Percentiles rank a stretch among this genome's conserved stretches.
Conservation (phyloP, 2,329 filamentous ascomycete genomes). For the Ambrosiella xylebori region DNA sequence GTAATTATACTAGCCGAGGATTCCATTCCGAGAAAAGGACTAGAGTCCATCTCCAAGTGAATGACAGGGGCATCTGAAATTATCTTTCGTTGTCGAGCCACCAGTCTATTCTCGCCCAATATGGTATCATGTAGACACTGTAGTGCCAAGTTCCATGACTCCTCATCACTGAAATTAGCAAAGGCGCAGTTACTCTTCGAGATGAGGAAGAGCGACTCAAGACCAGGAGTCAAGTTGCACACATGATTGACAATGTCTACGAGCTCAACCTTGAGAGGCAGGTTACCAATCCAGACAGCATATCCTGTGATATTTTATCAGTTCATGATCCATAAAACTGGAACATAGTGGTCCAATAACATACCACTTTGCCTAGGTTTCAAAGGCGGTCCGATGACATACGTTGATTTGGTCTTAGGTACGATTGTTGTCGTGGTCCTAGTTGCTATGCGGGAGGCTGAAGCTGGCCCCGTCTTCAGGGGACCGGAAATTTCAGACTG, state of each 20-base stretch:
- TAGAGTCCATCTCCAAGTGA: not conserved
- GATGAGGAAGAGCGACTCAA: constrained; percentile 85
- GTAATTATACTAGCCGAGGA: not conserved
- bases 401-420: not conserved
- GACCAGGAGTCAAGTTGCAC: constrained; percentile 56
- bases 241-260: constrained; percentile 83
- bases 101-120: constrained; percentile 70
- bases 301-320: constrained; percentile 40
- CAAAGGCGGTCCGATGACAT: constrained; percentile 4
- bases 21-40: not conserved
- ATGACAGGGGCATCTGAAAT: not conserved
- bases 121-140: constrained; percentile 76
- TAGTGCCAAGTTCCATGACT: constrained; percentile 58
- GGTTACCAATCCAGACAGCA: constrained; percentile 89
- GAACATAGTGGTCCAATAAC: not conserved
- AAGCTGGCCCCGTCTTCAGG: not conserved
- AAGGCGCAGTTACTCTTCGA: constrained; percentile 97
- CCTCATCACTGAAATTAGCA: constrained; percentile 79
- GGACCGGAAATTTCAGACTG: too few relatives aligned
- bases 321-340: constrained; percentile 9
- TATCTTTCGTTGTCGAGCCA: constrained; percentile 59
- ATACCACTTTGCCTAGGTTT: constrained; percentile 8
- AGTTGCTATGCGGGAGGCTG: not conserved
- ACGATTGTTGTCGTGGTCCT: not conserved
- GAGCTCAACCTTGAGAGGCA: constrained; percentile 68